These are phyloP conservation scores for Tetrahymena borealis DNA, from an alignment of 73 alveolate genomes.

Conservation along the genomic window DNA sequence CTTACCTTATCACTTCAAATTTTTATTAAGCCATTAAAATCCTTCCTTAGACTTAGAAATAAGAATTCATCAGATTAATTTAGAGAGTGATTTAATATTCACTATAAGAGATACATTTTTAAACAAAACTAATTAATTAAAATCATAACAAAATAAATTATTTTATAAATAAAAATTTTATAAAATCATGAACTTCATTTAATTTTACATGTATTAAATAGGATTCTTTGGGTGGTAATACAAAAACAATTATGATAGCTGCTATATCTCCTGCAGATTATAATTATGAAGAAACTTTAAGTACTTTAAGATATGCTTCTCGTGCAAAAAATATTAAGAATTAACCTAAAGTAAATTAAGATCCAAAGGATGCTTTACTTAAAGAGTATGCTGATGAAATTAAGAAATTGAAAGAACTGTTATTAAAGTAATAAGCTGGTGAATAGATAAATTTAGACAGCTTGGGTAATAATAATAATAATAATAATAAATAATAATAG, in stretches of 20 bases:
- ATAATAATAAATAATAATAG: neutral
- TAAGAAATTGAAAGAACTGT: constrained; percentile 57
- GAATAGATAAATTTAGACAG: constrained; percentile 4
- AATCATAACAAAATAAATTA: neutral
- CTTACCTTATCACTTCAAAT: too few relatives aligned
- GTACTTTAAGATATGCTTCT: constrained; percentile 95
- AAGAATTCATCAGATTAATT: constrained; percentile 63
- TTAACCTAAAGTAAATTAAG: constrained; percentile 95
- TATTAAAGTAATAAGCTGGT: constrained; percentile 16
- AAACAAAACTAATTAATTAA: neutral
- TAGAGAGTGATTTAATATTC: constrained; percentile 39
- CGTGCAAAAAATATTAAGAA: constrained; percentile 95
- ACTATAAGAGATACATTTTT: neutral
- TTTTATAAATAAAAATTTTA: neutral
- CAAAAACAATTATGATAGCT: constrained; percentile 97
- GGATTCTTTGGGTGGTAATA: constrained; percentile 98
- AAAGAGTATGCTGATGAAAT: constrained; percentile 94
- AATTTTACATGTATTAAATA: constrained; percentile 21
- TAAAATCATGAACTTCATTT: constrained; percentile 83
- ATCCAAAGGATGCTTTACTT: constrained; percentile 97
- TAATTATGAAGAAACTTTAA: constrained; percentile 94
- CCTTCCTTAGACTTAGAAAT: too few relatives aligned
- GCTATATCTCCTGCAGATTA: constrained; percentile 92
- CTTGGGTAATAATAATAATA: neutral
- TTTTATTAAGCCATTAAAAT: too few relatives aligned